Evolutionary conservation across 495 filamentous ascomycete genomes (phyloP).

Genomic region (Penicillium pulvis): DNA sequence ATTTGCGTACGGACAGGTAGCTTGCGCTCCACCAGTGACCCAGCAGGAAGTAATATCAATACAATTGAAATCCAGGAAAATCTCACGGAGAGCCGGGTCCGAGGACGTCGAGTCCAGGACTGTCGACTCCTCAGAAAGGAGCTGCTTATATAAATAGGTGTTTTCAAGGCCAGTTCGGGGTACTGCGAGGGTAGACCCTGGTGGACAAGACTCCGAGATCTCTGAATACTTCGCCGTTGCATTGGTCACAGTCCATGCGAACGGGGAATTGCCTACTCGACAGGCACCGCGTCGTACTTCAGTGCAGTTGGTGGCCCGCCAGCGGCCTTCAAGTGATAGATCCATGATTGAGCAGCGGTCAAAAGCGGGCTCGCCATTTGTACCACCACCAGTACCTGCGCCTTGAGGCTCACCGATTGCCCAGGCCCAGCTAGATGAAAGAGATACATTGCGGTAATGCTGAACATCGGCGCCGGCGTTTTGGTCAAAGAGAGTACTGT

Average conservation of each 20-base stretch:
- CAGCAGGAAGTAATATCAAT: slow-evolving; percentile 58
- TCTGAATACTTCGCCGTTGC: slow-evolving; percentile 34
- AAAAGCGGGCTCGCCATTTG: slow-evolving; percentile 22
- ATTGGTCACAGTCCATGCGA: slow-evolving; percentile 55
- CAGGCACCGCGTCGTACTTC: slow-evolving; percentile 54
- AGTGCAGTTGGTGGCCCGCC: slow-evolving; percentile 58
- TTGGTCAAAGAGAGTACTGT: slow-evolving; percentile 51
- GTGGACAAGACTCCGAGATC: slow-evolving; percentile 42
- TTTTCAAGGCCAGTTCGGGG: slow-evolving; percentile 66
- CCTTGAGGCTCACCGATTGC: slow-evolving; percentile 54
- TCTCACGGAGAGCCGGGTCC: slow-evolving; percentile 27
- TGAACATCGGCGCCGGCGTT: slow-evolving; percentile 50
- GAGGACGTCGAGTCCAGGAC: slow-evolving; percentile 29
- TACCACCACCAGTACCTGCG: slow-evolving; percentile 27
- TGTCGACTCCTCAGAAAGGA: slow-evolving; percentile 27
- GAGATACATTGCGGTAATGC: slow-evolving; percentile 53
- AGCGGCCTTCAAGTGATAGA: slow-evolving; percentile 47
- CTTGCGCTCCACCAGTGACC: slow-evolving; percentile 53
- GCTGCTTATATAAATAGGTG: slow-evolving; percentile 49
- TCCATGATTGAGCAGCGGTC: slow-evolving; percentile 58
- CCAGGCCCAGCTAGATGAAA: slow-evolving; percentile 62
- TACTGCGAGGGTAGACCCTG: slow-evolving; percentile 45
- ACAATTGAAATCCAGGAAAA: slow-evolving; percentile 63
- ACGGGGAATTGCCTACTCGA: slow-evolving; percentile 51
- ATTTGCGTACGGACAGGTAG: slow-evolving; percentile 55